Evolutionary conservation across 78 protist species (phyloP), one percentile per base, ranked within the genome.

Genomic region (Emiliania huxleyi): DNA sequence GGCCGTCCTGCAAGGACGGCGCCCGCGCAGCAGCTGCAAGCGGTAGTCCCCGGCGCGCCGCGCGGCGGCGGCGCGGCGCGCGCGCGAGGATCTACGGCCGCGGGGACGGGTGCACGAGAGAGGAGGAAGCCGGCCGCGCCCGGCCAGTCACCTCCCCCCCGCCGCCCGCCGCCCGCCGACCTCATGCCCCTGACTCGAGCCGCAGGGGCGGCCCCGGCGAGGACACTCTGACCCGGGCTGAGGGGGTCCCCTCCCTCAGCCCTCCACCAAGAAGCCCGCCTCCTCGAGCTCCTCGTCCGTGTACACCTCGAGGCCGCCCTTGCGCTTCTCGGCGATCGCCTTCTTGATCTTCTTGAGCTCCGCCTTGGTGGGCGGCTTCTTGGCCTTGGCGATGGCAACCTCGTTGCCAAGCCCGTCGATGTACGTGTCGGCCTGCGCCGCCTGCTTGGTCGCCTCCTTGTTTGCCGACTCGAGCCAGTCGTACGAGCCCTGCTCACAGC

Each of bases 361-460:
- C 3, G 89, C 75, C 40, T 85, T 81, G 38, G 84, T 6, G 48
- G 81, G n/a, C 42, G 37, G 81, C 90, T 83, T 83, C 90, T 91
- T 83, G 40, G 15, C 55, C 94, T 91, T 52, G 84, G 52, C 26
- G 71, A 94, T 81, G 43, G 62, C 52, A 45, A 56, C 46, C 75
- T 49, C 91, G 95, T 94, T 94, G 43, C 95, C 95, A 40, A 83
- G 87, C 38, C 69, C 87, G 88, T 94, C 95, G 85, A 81, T 35
- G 81, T 71, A 71, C 43, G 81, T n/a, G 81, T 71, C 81, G 2
- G 37, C 43, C 42, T 71, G 81, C 81, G 35, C 42, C 19, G 35
- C 81, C n/a, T 19, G 81, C 81, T 71, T 71, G 43, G 21, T 40
- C 5, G 81, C 81, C 81, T 71, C 81, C 18, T 71, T 71, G 81